These are phyloP conservation scores for Tetragonia tetragonoides DNA, from an alignment of 148 eudicot genomes.

Conservation along the genomic window DNA sequence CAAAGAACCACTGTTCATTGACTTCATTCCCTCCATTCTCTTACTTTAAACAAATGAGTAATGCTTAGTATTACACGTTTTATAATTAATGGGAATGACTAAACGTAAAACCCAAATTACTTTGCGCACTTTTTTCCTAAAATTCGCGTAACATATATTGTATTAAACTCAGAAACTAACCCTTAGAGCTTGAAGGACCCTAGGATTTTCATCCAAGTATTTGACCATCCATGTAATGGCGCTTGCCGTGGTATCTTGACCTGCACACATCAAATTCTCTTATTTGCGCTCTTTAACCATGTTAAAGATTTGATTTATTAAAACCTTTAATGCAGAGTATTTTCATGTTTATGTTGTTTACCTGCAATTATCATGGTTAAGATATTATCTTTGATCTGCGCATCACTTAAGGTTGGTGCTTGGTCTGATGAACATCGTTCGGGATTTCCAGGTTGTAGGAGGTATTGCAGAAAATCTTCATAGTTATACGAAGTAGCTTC, in stretches of 20 bases:
- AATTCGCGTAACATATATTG: no score
- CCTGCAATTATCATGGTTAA: constrained; percentile 64
- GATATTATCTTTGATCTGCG: constrained; percentile 50
- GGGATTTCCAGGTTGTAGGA: constrained; percentile 18
- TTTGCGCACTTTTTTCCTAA: no score
- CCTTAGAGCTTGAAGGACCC: constrained; percentile 34
- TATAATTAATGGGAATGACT: no score
- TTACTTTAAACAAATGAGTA: no score
- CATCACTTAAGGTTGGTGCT: constrained; percentile 28
- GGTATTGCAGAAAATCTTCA: constrained; percentile 34
- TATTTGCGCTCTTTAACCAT: not conserved
- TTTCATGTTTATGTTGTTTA: not conserved
- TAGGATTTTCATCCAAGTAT: constrained; percentile 48
- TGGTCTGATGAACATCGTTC: constrained; percentile 9
- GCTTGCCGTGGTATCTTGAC: constrained; percentile 55
- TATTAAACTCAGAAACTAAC: not conserved
- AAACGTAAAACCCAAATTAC: no score
- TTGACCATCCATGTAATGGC: constrained; percentile 59
- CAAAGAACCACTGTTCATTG: no score
- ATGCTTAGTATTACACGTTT: no score
- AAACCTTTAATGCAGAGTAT: not conserved
- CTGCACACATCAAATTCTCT: constrained; percentile 15
- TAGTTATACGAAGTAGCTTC: constrained; percentile 1
- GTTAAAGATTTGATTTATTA: not conserved
- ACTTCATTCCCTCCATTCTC: no score